Base-by-base conservation (phyloP, 371 early-diverging fungal species). In the Quaeritorhiza haematococci region DNA sequence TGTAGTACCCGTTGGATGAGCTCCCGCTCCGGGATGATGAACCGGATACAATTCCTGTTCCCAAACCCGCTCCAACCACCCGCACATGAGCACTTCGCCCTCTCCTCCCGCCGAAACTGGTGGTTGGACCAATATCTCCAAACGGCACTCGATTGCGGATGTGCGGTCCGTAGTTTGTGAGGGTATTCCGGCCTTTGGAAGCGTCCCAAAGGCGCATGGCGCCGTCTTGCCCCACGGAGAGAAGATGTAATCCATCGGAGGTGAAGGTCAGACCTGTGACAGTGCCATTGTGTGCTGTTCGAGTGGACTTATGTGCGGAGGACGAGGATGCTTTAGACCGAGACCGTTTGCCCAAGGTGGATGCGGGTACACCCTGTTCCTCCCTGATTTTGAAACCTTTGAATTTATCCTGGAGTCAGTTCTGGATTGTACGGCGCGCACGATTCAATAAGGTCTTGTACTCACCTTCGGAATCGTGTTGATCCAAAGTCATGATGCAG, bases 171-270 rank as follows among this genome's bases (percentile, higher is more conserved):
- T 84, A 86, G 61, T 86, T 83, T 3, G 46, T 56, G 41, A 87
- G 68, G 6, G 78, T 77, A 59, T 86, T 82, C 23, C 67, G 73
- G 23, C 87, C 87, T 6, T 78, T 82, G 38, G 72, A 61, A n/a
- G 87, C 71, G 72, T 91, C 85, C 92, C 93, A 94, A 33, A 87
- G 64, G 42, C 88, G 86, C 54, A 90, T 75, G 54, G 73, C 77
- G 57, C 86, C 82, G 70, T 92, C 93, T 43, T 84, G 72, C 2
- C 88, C 87, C 1, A 84, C 79, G 21, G 85, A 79, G 32, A 87
- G 59, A 28, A 94, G 64, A 41, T 75, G 58, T 0, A 64, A 55
- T 0, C 86, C 85, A 63, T 88, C 87, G 0, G 79, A 68, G 13
- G 83, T 83, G 58, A 91, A 77, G 15, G 67, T 53, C 41, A 92